Percentiles rank a stretch among this genome's conserved stretches.
phyloP scores from a whole-genome alignment of 1,139 yeast genomes.

The Kodamaea sp. region DNA sequence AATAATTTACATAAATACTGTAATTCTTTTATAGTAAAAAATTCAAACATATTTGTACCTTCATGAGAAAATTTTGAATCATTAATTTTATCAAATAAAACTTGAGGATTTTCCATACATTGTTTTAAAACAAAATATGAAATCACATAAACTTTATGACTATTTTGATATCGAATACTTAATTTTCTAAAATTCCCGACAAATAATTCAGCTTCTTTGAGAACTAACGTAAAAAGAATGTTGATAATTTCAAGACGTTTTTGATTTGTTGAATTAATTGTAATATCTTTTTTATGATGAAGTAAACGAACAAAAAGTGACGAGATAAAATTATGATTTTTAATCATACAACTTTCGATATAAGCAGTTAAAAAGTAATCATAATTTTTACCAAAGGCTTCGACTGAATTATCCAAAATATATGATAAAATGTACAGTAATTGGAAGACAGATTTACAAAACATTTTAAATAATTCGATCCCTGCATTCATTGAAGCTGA shows the following conservation, averaged over 20 bases:
- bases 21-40: constrained; percentile 35
- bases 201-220: constrained; percentile 43
- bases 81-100: constrained; percentile 32
- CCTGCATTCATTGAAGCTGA: constrained; percentile 39
- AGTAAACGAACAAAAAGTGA: constrained; percentile 41
- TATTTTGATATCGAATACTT: constrained; percentile 38
- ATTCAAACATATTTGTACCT: constrained; percentile 42
- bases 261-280: constrained; percentile 21
- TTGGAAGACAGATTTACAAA: constrained; percentile 42
- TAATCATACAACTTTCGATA: constrained; percentile 43
- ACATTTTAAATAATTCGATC: constrained; percentile 43
- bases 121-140: constrained; percentile 41
- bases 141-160: constrained; percentile 42
- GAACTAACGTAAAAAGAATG: constrained; percentile 31
- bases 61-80: constrained; percentile 31
- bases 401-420: constrained; percentile 43
- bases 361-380: constrained; percentile 39
- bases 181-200: constrained; percentile 43
- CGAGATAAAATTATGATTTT: constrained; percentile 40
- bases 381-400: constrained; percentile 40
- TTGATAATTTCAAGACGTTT: constrained; percentile 35
- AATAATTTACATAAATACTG: constrained; percentile 37
- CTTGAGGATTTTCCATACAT: constrained; percentile 42
- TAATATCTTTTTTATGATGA: constrained; percentile 37
- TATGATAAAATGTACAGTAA: constrained; percentile 45